These are phyloP conservation scores for Pseudogymnoascus sp. DNA, from an alignment of 2,329 filamentous ascomycete genomes.

Conservation along the genomic window DNA sequence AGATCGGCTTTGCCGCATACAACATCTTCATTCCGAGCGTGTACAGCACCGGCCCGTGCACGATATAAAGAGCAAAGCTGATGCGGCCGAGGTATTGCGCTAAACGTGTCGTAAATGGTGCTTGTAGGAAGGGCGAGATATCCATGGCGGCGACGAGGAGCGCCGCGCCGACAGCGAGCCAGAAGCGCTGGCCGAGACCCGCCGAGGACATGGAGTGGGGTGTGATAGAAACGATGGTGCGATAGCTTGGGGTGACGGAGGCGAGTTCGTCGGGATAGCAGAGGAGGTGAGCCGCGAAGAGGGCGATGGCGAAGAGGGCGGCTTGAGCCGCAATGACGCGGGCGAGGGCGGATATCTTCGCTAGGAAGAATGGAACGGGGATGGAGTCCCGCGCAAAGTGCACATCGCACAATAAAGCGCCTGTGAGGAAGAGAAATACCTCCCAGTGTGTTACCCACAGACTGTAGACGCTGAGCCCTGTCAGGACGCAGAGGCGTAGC, in stretches of 20 bases:
- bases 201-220: neutral
- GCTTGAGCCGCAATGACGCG: neutral
- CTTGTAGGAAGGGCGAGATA: constrained; percentile 30
- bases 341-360: neutral
- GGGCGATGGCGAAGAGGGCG: constrained; percentile 8
- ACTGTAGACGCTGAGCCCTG: constrained; percentile 21
- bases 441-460: constrained; percentile 13
- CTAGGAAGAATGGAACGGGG: neutral
- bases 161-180: constrained; percentile 24
- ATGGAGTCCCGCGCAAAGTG: constrained; percentile 11
- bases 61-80: constrained; percentile 49
- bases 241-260: constrained; percentile 9
- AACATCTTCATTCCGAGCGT: constrained; percentile 9
- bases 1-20: constrained; percentile 19
- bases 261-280: constrained; percentile 11
- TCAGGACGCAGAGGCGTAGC: constrained; percentile 18
- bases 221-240: constrained; percentile 1
- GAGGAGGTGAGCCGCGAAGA: constrained; percentile 9
- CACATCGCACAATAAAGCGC: constrained; percentile 14
- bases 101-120: constrained; percentile 37
- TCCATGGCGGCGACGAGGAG: constrained; percentile 25
- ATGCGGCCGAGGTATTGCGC: constrained; percentile 49
- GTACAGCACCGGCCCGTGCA: constrained; percentile 44
- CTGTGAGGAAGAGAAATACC: constrained; percentile 16
- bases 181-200: constrained; percentile 19